These are phyloP conservation scores for Sclerotinia spermophila DNA, from an alignment of 2,329 filamentous ascomycete genomes.

Conservation along the genomic window DNA sequence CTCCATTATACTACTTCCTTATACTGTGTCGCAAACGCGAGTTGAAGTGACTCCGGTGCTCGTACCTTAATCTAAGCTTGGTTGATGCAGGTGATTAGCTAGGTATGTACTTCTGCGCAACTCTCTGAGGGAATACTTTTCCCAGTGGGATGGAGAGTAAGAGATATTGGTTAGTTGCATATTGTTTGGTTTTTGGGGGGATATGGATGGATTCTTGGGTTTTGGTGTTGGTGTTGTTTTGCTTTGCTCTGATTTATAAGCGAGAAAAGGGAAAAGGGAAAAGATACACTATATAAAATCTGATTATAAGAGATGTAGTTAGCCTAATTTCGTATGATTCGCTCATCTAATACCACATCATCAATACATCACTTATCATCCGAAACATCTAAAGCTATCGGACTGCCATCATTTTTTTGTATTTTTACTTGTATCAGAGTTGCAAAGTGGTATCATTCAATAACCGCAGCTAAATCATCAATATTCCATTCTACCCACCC, in stretches of 20 bases:
- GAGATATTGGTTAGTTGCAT: not conserved
- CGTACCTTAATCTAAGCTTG: not conserved
- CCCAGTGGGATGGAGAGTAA: not conserved
- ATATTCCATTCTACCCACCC: not conserved
- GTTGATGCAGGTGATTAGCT: not conserved
- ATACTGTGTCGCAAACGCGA: not conserved
- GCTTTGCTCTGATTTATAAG: too few relatives aligned
- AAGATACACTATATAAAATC: not conserved
- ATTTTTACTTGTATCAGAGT: not conserved
- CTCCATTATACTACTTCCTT: not conserved
- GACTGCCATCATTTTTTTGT: not conserved
- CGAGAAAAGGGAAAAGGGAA: too few relatives aligned
- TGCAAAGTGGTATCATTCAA: not conserved
- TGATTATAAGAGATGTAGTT: not conserved
- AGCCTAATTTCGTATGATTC: not conserved
- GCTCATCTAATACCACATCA: not conserved
- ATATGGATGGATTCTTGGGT: too few relatives aligned
- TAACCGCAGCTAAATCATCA: not conserved
- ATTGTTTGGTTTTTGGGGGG: too few relatives aligned
- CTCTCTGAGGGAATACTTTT: not conserved
- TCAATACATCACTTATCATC: not conserved
- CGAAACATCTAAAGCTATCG: not conserved
- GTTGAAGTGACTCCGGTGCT: not conserved
- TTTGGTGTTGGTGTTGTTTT: too few relatives aligned
- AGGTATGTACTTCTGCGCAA: not conserved